Evolutionary conservation across 352 stramenopile genomes (phyloP).

Genomic region (Globisporangium mamillatum): DNA sequence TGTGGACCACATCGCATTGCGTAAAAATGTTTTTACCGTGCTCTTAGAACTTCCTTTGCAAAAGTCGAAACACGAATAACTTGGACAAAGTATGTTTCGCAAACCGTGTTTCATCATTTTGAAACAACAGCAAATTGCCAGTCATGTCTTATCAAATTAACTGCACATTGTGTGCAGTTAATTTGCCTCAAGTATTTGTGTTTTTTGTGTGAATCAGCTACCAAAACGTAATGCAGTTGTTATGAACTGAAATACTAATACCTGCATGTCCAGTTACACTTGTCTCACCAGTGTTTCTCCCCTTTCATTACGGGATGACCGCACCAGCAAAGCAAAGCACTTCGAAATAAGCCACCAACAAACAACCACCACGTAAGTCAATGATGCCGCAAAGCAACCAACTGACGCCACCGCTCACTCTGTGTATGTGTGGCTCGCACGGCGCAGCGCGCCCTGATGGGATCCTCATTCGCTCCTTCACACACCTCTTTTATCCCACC

Average conservation of each 20-base stretch:
- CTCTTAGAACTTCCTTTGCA: too few relatives aligned
- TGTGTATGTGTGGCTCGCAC: neutral
- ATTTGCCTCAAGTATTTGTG: too few relatives aligned
- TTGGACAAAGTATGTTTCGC: too few relatives aligned
- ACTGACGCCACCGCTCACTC: neutral
- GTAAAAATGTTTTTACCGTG: too few relatives aligned
- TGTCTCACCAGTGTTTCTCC: neutral
- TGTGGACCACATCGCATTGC: too few relatives aligned
- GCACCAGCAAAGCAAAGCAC: neutral
- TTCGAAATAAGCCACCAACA: conserved; percentile 1
- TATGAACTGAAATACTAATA: neutral
- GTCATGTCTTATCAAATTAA: too few relatives aligned
- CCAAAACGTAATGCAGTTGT: neutral
- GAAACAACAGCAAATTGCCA: too few relatives aligned
- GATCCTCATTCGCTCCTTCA: neutral
- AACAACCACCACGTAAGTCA: neutral
- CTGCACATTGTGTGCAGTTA: too few relatives aligned
- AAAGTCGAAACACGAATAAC: too few relatives aligned
- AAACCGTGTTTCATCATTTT: too few relatives aligned
- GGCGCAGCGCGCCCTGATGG: neutral
- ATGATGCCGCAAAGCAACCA: neutral
- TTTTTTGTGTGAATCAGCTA: neutral
- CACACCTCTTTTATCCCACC: neutral
- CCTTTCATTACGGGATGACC: neutral
- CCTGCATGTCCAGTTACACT: neutral